Evolutionary conservation across 371 early-diverging fungal genomes (phyloP).

Genomic region (Rhizopus microsporus): DNA sequence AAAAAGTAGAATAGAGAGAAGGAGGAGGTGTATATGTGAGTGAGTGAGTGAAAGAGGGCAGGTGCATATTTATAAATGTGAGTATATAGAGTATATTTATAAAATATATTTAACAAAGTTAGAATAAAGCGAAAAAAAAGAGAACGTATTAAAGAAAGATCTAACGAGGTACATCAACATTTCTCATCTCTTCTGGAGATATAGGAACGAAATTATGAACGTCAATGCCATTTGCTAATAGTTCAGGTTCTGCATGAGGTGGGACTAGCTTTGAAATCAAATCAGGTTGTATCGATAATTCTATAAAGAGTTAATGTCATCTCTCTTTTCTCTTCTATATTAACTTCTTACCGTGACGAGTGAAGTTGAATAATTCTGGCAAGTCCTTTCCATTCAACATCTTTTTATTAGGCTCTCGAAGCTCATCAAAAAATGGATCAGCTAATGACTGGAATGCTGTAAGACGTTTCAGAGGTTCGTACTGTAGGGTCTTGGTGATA

Average conservation of each 20-base stretch:
- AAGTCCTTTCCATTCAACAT: conserved; percentile 79
- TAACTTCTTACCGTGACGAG: conserved; percentile 65
- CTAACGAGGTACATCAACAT: conserved; percentile 17
- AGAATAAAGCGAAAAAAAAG: no score
- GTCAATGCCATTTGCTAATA: conserved; percentile 52
- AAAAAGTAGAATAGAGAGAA: neutral
- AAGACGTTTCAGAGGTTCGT: conserved; percentile 90
- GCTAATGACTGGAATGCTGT: conserved; percentile 94
- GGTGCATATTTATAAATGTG: neutral
- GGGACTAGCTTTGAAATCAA: conserved; percentile 64
- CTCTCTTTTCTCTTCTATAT: neutral
- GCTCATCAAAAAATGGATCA: conserved; percentile 96
- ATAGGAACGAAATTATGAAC: conserved; percentile 47
- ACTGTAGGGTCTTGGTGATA: conserved; percentile 87
- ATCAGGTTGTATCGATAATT: conserved; percentile 54
- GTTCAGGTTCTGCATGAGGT: conserved; percentile 54
- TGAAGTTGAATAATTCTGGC: conserved; percentile 92
- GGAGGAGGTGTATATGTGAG: neutral
- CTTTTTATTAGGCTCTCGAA: conserved; percentile 82
- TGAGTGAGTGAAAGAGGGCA: neutral
- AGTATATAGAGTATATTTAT: no score
- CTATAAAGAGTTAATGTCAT: conserved; percentile 15
- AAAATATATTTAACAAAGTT: no score
- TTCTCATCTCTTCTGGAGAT: conserved; percentile 39
- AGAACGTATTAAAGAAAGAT: neutral